Conservation (phyloP, 2,329 filamentous ascomycete genomes). For the Cordyceps farinosa region DNA sequence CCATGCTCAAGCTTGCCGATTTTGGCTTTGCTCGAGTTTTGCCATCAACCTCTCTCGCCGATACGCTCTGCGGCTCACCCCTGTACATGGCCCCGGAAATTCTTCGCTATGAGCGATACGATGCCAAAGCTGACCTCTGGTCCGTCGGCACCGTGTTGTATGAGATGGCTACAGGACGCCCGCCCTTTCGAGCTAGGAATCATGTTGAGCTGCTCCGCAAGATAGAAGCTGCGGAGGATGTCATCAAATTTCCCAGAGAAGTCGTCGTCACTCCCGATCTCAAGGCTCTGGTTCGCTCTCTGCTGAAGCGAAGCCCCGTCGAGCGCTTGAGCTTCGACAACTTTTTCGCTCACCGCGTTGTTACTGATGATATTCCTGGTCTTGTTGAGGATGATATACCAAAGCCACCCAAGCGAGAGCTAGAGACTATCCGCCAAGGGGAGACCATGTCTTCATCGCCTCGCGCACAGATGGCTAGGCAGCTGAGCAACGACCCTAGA, state of each 20-base stretch:
- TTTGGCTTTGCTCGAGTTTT: slow-evolving; percentile 97
- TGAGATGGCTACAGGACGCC: slow-evolving; percentile 88
- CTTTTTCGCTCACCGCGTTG: slow-evolving; percentile 74
- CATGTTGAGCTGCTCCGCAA: slow-evolving; percentile 90
- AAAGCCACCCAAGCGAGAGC: slow-evolving; percentile 34
- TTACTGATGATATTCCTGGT: slow-evolving; percentile 73
- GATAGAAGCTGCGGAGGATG: slow-evolving; percentile 85
- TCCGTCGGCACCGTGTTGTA: slow-evolving; percentile 93
- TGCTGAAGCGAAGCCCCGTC: slow-evolving; percentile 81
- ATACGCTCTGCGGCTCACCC: slow-evolving; percentile 93
- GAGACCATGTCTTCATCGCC: slow-evolving; percentile 28
- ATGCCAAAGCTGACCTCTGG: slow-evolving; percentile 95
- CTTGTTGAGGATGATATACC: slow-evolving; percentile 73
- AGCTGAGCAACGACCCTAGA: slow-evolving; percentile 37
- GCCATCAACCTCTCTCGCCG: slow-evolving; percentile 84
- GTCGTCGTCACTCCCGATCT: slow-evolving; percentile 68
- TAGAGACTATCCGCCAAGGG: slow-evolving; percentile 32
- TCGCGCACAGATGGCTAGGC: slow-evolving; percentile 29
- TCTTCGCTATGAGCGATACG: slow-evolving; percentile 92
- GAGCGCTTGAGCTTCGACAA: slow-evolving; percentile 82
- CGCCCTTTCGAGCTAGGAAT: slow-evolving; percentile 88
- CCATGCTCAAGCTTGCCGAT: slow-evolving; percentile 96
- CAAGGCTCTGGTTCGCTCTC: slow-evolving; percentile 72
- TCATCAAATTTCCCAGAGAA: slow-evolving; percentile 77
- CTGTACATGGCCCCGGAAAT: slow-evolving; percentile 99